These are phyloP conservation scores for Sechiopsis laciniata DNA, from an alignment of 306 rosid genomes.

Conservation along the genomic window DNA sequence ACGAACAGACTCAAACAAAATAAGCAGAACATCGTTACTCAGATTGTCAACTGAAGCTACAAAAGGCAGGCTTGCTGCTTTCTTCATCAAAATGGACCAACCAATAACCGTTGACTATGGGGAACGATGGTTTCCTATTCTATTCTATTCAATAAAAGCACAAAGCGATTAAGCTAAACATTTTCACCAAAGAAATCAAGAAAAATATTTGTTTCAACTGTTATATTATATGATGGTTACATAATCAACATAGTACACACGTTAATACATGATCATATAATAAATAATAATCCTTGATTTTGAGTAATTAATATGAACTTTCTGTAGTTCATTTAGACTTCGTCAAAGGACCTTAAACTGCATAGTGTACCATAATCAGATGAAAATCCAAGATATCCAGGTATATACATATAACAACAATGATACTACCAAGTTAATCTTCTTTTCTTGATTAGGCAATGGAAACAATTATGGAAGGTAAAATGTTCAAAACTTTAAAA, in stretches of 20 bases:
- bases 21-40: not conserved
- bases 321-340: not conserved
- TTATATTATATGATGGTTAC: not conserved
- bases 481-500: not conserved
- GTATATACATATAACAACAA: constrained; percentile 2
- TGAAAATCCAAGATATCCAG: not conserved
- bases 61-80: not conserved
- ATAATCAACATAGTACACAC: not conserved
- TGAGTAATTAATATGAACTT: not conserved
- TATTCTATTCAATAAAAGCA: not conserved
- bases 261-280: not conserved
- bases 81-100: not conserved
- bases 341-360: not conserved
- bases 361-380: not conserved
- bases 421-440: not conserved
- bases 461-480: not conserved
- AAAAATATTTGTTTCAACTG: not conserved
- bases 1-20: not conserved
- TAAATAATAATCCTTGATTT: not conserved
- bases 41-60: not conserved
- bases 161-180: not conserved
- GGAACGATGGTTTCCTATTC: not conserved
- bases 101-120: not conserved
- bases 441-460: not conserved
- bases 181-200: too few species aligned